Conservation (phyloP, 2,329 filamentous ascomycete genomes). For the Lecanicillium sp. region DNA sequence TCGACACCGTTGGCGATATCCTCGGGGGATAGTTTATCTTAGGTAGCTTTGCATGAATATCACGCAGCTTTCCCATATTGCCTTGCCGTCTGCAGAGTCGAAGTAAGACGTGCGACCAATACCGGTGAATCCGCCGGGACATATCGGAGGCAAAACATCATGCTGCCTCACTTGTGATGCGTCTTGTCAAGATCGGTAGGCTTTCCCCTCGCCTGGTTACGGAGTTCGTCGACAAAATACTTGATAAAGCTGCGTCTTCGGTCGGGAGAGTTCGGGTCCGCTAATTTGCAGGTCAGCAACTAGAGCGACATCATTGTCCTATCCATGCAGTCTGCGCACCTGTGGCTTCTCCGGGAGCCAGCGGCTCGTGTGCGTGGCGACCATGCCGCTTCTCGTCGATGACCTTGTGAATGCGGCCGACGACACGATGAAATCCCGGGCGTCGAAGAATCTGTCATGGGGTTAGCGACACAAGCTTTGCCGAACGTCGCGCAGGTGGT, state of each 20-base stretch:
- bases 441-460: slow-evolving; percentile 40
- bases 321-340: slow-evolving; percentile 25
- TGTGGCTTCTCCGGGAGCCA: slow-evolving; percentile 48
- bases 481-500: neutral
- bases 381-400: slow-evolving; percentile 45
- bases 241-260: slow-evolving; percentile 32
- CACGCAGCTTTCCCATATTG: too few species aligned
- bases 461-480: slow-evolving; percentile 11
- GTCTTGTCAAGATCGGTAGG: slow-evolving; percentile 32
- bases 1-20: neutral
- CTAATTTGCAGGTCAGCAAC: slow-evolving; percentile 14
- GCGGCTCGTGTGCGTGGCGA: slow-evolving; percentile 43
- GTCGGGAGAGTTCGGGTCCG: slow-evolving; percentile 26
- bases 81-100: too few species aligned
- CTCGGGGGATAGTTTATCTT: neutral
- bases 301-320: neutral
- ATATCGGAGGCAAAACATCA: too few species aligned
- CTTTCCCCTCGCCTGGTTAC: slow-evolving; percentile 42
- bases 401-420: slow-evolving; percentile 45
- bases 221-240: slow-evolving; percentile 46
- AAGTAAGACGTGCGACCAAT: too few species aligned
- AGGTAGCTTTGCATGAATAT: neutral
- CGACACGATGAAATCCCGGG: slow-evolving; percentile 46
- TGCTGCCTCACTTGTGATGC: slow-evolving; percentile 21
- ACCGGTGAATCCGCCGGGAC: too few species aligned